phyloP scores from a whole-genome alignment of 1,284 basidiomycete genomes.

The Earliella scabrosa region DNA sequence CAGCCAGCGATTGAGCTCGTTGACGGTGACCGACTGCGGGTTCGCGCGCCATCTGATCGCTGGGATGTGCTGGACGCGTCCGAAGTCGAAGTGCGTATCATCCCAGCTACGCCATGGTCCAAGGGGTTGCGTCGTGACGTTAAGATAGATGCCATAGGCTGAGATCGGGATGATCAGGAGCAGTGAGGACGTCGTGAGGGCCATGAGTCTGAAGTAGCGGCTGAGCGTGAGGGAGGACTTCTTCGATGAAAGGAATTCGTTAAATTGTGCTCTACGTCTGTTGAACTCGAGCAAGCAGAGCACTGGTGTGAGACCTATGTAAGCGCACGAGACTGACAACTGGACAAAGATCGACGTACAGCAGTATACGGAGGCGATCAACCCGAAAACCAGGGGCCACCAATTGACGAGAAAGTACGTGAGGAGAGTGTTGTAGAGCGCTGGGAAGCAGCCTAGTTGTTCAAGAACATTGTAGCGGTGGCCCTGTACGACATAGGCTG shows the following conservation, averaged over 20 bases:
- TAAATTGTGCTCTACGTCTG: constrained; percentile 30
- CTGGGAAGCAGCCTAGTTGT: constrained; percentile 47
- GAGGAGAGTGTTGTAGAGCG: constrained; percentile 41
- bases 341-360: constrained; percentile 25
- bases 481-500: constrained; percentile 24
- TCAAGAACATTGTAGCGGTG: constrained; percentile 54
- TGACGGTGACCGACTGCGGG: not conserved
- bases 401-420: constrained; percentile 31
- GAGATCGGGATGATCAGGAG: constrained; percentile 38
- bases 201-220: constrained; percentile 57
- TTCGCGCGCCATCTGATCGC: constrained; percentile 34
- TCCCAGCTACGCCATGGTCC: constrained; percentile 58
- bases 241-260: constrained; percentile 32
- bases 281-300: constrained; percentile 33
- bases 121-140: constrained; percentile 30
- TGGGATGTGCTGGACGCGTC: constrained; percentile 42
- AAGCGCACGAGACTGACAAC: not conserved
- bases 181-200: constrained; percentile 45
- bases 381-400: constrained; percentile 30
- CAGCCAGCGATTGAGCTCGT: constrained; percentile 41
- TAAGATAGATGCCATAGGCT: constrained; percentile 32
- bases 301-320: constrained; percentile 22
- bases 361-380: constrained; percentile 30
- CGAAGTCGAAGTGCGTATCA: constrained; percentile 55
- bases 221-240: constrained; percentile 32